Evolutionary conservation across 1,284 basidiomycete genomes (phyloP).

Genomic region (Trichosporon ovoides): DNA sequence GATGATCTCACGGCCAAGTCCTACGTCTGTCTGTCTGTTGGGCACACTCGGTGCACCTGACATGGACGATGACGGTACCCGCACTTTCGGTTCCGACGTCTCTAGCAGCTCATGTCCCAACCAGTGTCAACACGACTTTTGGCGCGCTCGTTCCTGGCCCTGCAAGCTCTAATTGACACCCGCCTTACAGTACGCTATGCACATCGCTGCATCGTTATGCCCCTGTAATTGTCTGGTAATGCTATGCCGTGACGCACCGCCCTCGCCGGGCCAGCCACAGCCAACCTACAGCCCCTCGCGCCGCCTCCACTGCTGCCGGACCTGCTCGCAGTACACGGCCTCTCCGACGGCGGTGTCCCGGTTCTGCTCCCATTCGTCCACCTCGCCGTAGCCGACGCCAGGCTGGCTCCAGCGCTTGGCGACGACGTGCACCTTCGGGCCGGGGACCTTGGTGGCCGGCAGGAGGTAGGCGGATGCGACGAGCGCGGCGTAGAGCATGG

Average conservation of each 20-base stretch:
- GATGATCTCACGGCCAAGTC: no score
- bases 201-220: not conserved
- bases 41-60: no score
- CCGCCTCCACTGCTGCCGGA: constrained; percentile 30
- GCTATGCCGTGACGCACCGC: not conserved
- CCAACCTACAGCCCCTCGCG: constrained; percentile 15
- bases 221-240: no score
- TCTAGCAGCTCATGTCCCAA: not conserved
- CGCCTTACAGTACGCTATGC: not conserved
- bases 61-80: no score
- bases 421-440: constrained; percentile 29
- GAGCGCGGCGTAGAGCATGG: constrained; percentile 40
- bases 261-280: not conserved
- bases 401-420: constrained; percentile 24
- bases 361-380: constrained; percentile 34
- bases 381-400: constrained; percentile 35
- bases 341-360: constrained; percentile 25
- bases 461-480: constrained; percentile 29
- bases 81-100: no score
- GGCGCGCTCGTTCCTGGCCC: not conserved
- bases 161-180: not conserved
- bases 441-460: constrained; percentile 27
- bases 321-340: constrained; percentile 29
- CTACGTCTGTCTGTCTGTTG: no score
- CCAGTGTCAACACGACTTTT: not conserved